Evolutionary conservation across 331 rosid species (phyloP), one percentile per base, ranked within the genome.

Genomic region (Malus hybrid): DNA sequence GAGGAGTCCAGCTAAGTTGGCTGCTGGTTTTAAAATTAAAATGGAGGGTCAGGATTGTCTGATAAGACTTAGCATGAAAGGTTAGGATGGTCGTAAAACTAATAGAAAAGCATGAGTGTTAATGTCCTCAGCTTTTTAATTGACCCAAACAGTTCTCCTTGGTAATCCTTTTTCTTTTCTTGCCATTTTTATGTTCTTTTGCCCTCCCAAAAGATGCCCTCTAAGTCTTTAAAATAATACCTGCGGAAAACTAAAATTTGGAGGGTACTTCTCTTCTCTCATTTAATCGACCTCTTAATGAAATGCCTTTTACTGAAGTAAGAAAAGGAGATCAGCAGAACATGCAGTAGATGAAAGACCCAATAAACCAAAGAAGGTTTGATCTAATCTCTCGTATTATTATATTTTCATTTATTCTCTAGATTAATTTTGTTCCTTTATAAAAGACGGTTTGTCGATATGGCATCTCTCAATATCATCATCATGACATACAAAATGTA

Each of bases 111-210:
- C 83, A 82, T 22, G 77, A 83, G 52, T 44, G 18, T 39, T 85
- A 26, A 75, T 80, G 91, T 87, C 86, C 90, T 78, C 88, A 84
- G 33, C 85, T 82, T 89, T 84, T 79, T 78, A 82, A 69, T 79
- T 80, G 83, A 79, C 84, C 75, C 53, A 56, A 50, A 76, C 63
- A 71, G 44, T 39, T 39, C 44, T 39, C 44, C 44, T 39, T 39
- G 44, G 44, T 39, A 39, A 39, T 39, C 44, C 44, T 39, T 39
- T 39, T 39, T 39, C 44, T 63, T 64, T 58, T 79, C 62, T n/a
- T 16, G 3, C 12, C 10, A 1, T 57, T 46, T 13, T 28, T 67
- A 36, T 34, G 18, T 66, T 66, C 50, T n/a, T 57, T 63, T 28
- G 29, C 46, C 78, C 28, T 14, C 50, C 28, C 28, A 56, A 19